Base-by-base conservation (phyloP, 2,329 filamentous ascomycete species). In the Xylaria sp. region DNA sequence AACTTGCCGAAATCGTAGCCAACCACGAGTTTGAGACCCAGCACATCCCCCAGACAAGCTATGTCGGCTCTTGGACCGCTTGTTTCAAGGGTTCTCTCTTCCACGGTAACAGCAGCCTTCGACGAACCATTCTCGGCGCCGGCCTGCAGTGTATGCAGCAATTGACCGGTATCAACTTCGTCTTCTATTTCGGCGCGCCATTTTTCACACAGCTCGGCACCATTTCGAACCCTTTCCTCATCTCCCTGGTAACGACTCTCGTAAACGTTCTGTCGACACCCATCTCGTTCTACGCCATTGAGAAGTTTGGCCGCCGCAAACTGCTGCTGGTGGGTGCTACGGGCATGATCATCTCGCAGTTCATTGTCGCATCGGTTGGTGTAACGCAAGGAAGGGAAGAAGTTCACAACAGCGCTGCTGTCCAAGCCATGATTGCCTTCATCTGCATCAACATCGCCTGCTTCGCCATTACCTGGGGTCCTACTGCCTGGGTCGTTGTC, bases 401-500 rank as follows among this genome's bases (percentile, higher is more conserved):
- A 2, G 48, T 65, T 24, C 46, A 73, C 62, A 72, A 79, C 56
- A 22, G 53, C 20, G 47, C 47, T 11, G 73, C 72, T n/a, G 66
- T 71, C 39, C 64, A 64, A 37, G 80, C 84, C 39, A 82, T 88
- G 75, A 89, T 91, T 62, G 83, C 87, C 49, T 90, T 91, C 76
- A 90, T 90, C 69, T 88, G 84, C 74, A 82, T 92, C 74, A 89
- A 89, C 79, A 90, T 92, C 74, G 85, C 88, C 77, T 90, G 88
- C 82, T 92, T 91, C 71, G 88, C 88, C 47, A 80, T 78, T 18
- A 91, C 88, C 47, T 92, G 88, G 88, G 89, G 88, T 39, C 88
- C 89, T 1, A 83, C 68, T 9, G 77, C 84, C 17, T 88, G 85
- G 85, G 81, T 83, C 40, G 79, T 91, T 50, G 88, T 90, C 63